Percentiles rank a stretch among this genome's conserved stretches.
These are phyloP conservation scores for Hypericum perforatum DNA, from an alignment of 345 rosid genomes.

Conservation along the genomic window DNA sequence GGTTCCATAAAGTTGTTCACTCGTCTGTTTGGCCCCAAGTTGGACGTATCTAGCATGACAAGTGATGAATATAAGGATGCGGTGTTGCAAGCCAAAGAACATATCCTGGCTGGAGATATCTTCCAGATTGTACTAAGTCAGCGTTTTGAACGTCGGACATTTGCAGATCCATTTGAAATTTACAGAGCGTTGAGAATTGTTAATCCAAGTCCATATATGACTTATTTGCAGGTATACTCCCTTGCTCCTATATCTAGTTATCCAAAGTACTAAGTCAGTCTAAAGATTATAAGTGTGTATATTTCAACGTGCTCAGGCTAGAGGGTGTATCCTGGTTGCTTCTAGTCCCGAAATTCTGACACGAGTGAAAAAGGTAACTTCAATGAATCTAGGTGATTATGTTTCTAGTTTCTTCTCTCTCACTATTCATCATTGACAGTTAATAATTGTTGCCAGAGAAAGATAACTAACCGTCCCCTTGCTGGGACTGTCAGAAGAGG, in stretches of 20 bases:
- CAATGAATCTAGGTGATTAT: neutral
- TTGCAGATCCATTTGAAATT: constrained; percentile 83
- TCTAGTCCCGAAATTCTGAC: constrained; percentile 96
- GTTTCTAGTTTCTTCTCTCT: neutral
- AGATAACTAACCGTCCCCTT: constrained; percentile 71
- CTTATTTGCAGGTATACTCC: constrained; percentile 59
- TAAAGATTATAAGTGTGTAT: neutral
- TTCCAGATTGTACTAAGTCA: constrained; percentile 84
- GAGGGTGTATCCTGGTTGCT: constrained; percentile 79
- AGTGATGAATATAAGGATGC: constrained; percentile 55
- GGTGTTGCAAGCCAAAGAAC: constrained; percentile 68
- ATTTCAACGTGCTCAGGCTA: constrained; percentile 35
- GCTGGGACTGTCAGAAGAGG: constrained; percentile 86
- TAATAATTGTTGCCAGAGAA: constrained; percentile 37
- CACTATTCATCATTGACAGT: neutral
- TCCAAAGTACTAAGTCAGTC: neutral
- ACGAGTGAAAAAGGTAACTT: constrained; percentile 59
- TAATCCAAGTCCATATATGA: constrained; percentile 93
- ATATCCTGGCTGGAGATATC: constrained; percentile 81
- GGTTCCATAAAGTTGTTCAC: constrained; percentile 52
- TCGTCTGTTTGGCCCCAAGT: constrained; percentile 46
- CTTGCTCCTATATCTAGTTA: neutral
- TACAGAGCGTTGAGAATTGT: constrained; percentile 81
- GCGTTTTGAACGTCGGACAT: constrained; percentile 77
- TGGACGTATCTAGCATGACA: constrained; percentile 56